Evolutionary conservation across 805 yeast genomes (phyloP), one percentile per base, ranked within the genome.

Genomic region (Metschnikowia corniflorae): DNA sequence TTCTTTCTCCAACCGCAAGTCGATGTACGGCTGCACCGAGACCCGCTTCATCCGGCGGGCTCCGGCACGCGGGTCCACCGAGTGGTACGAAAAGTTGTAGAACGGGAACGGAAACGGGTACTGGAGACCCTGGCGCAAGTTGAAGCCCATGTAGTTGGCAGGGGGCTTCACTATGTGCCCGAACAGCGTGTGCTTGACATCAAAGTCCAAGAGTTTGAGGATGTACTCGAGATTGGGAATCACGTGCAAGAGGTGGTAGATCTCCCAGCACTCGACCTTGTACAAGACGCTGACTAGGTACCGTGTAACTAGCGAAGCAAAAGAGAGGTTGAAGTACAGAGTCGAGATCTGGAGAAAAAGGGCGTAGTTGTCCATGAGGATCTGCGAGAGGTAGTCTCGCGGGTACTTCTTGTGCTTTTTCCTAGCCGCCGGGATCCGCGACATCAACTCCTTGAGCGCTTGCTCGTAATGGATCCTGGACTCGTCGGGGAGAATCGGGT

Each of bases 101-200:
- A 66, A 68, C 23, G 73, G 72, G 39, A 60, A 68, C 6, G 73
- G 73, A 40, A 63, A 66, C 16, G 73, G 71, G 41, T 63, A 68
- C 37, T 63, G 68, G 33, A 65, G 61, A 1, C 73, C 73, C 40
- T 57, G 62, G 26, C 59, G 51, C 62, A 68, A 56, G 16, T 57
- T 51, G 33, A 57, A 57, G 23, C 50, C 55, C 42, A 67, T 39
- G 42, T 51, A 64, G 44, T 65, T 67, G 19, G 51, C 51, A 1
- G 73, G 73, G 2, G 73, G 73, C 33, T 50, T 51, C 15, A 68
- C 60, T 14, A 68, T 40, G 8, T 63, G 57, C 1, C 72, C 73
- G 37, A 60, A 61, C 3, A 63, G 54, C 5, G 72, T 63, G 12
- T 51, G 55, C 10, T 48, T 47, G 16, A 67, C 49, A 21, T 65